These are phyloP conservation scores for Prunus yedoensis DNA, from an alignment of 331 rosid genomes.

Conservation along the genomic window DNA sequence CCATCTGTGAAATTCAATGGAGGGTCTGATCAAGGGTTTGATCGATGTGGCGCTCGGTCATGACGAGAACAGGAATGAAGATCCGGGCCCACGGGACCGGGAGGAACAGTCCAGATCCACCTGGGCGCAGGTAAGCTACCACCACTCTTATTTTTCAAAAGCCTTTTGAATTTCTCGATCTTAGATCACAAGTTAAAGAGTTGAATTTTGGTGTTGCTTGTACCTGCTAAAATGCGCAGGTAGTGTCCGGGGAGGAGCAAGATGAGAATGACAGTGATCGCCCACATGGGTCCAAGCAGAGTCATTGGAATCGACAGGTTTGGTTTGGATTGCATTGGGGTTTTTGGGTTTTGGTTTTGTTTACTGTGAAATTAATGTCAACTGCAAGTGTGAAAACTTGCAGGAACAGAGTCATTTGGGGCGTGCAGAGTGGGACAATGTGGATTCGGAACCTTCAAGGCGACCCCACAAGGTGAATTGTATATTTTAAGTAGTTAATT, in stretches of 20 bases:
- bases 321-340: background rate
- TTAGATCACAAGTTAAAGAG: background rate
- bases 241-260: slow-evolving; percentile 54
- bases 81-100: slow-evolving; percentile 28
- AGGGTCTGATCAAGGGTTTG: slow-evolving; percentile 72
- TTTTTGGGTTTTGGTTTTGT: background rate
- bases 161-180: background rate
- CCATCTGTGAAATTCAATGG: slow-evolving; percentile 41
- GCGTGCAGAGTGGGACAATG: slow-evolving; percentile 33
- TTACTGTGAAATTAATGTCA: background rate
- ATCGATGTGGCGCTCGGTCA: slow-evolving; percentile 47
- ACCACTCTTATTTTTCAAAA: background rate
- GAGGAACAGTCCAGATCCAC: slow-evolving; percentile 63
- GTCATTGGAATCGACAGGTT: slow-evolving; percentile 41
- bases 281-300: slow-evolving; percentile 24
- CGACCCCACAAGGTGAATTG: slow-evolving; percentile 43
- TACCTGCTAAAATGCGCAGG: slow-evolving; percentile 25
- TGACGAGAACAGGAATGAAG: slow-evolving; percentile 19
- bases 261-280: slow-evolving; percentile 32
- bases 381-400: slow-evolving; percentile 7
- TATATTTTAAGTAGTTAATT: background rate
- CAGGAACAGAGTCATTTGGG: slow-evolving; percentile 45
- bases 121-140: slow-evolving; percentile 51
- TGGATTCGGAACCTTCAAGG: slow-evolving; percentile 38
- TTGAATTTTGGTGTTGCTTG: background rate